Conservation (phyloP, 2,329 filamentous ascomycete genomes). For the Pestalotiopsis sp. region DNA sequence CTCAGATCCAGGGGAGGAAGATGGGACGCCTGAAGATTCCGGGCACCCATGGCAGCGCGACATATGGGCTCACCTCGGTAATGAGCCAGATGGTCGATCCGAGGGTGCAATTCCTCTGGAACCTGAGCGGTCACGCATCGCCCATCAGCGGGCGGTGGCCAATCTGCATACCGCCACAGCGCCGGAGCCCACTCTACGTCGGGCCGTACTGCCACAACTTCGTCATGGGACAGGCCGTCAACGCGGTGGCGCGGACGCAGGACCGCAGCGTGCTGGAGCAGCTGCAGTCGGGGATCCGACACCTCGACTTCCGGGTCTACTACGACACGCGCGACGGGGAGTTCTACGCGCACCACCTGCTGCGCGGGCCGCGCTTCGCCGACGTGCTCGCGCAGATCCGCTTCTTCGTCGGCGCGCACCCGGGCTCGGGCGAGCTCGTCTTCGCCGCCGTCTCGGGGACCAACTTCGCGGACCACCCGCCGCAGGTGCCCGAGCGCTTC, state of each 20-base stretch:
- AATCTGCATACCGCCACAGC: background rate
- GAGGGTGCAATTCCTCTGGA: background rate
- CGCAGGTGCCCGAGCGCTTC: background rate
- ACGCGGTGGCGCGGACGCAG: background rate
- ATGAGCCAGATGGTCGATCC: background rate
- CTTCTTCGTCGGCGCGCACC: background rate
- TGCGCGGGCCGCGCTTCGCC: background rate
- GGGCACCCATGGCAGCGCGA: background rate
- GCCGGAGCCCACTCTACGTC: background rate
- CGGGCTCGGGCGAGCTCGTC: background rate
- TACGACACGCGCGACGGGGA: background rate
- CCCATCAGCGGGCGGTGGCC: background rate
- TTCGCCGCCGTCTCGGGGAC: background rate
- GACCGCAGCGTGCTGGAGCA: background rate
- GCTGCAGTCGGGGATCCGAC: background rate
- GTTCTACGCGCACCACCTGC: background rate
- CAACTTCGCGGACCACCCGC: background rate
- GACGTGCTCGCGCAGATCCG: background rate
- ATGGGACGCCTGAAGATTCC: background rate
- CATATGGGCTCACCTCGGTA: background rate
- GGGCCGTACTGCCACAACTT: background rate
- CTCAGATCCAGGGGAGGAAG: background rate
- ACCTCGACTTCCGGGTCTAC: background rate
- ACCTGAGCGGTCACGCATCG: background rate
- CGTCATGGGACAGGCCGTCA: background rate